Percentiles rank a stretch among this genome's conserved stretches.
Conservation (phyloP, 2,329 filamentous ascomycete genomes). For the Cladosporium sp. region DNA sequence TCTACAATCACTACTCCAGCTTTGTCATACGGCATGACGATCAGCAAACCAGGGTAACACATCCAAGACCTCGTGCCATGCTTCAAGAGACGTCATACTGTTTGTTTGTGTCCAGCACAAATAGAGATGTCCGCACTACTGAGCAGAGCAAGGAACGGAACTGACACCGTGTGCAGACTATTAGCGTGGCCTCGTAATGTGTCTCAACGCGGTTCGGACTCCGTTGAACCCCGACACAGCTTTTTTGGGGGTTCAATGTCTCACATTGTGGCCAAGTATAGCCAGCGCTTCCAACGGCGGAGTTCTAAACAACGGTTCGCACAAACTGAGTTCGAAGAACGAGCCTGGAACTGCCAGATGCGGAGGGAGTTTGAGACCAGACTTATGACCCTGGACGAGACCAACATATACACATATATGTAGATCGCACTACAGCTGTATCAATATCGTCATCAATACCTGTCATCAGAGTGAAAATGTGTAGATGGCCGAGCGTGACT, state of each 20-base stretch:
- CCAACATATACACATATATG: background rate
- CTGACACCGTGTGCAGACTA: background rate
- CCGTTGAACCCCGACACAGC: no score
- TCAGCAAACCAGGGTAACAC: background rate
- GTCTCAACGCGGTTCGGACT: background rate
- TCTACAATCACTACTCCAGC: background rate
- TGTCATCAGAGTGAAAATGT: no score
- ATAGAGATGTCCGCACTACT: no score
- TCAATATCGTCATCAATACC: no score
- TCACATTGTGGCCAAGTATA: background rate
- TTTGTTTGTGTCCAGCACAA: no score
- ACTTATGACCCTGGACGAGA: background rate
- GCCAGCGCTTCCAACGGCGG: background rate
- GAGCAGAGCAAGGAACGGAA: no score
- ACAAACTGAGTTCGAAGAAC: background rate
- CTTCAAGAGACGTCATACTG: no score
- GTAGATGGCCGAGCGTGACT: no score
- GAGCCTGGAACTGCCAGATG: no score
- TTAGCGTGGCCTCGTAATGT: background rate
- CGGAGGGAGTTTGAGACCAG: background rate
- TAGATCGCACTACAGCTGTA: background rate
- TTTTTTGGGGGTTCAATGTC: background rate
- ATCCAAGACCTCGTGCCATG: no score
- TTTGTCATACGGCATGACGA: background rate
- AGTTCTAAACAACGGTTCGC: background rate